Percentiles rank a stretch among this genome's conserved stretches.
Conservation (phyloP, 2,329 filamentous ascomycete genomes). For the Dactylellina cionopaga region DNA sequence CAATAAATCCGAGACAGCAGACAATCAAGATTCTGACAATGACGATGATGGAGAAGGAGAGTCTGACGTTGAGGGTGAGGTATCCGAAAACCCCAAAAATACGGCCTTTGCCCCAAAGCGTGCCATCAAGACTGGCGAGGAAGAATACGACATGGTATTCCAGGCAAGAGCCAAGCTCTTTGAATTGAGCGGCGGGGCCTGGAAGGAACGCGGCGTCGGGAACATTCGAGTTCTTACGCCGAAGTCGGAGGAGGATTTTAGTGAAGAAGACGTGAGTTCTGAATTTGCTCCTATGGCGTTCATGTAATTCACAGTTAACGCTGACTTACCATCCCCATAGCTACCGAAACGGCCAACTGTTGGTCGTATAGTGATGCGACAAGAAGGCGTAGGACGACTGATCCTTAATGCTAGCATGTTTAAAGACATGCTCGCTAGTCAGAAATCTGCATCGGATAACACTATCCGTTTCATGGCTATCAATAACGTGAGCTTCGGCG, state of each 20-base stretch:
- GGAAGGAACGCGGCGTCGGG: slow-evolving; percentile 48
- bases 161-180: slow-evolving; percentile 44
- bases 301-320: background rate
- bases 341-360: slow-evolving; percentile 9
- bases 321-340: background rate
- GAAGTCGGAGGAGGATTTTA: slow-evolving; percentile 11
- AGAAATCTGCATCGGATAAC: slow-evolving; percentile 21
- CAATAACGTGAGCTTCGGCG: slow-evolving; percentile 23
- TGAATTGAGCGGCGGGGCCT: slow-evolving; percentile 28
- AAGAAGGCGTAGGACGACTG: slow-evolving; percentile 45
- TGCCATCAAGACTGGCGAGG: slow-evolving; percentile 45
- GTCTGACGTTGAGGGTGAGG: background rate
- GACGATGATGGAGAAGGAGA: slow-evolving; percentile 14
- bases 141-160: slow-evolving; percentile 39
- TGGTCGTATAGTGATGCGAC: slow-evolving; percentile 46
- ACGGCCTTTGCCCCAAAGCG: background rate
- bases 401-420: slow-evolving; percentile 45
- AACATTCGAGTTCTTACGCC: slow-evolving; percentile 36
- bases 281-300: background rate
- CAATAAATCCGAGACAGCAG: slow-evolving; percentile 6
- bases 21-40: slow-evolving; percentile 29
- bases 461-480: slow-evolving; percentile 38
- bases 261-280: slow-evolving; percentile 13
- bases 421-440: slow-evolving; percentile 26
- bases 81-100: slow-evolving; percentile 10